A percentile compares a stretch with the other conserved stretches of the same genome.
Evolutionary conservation across 1,284 basidiomycete species (phyloP).

Genomic region (Marasmius oreades): DNA sequence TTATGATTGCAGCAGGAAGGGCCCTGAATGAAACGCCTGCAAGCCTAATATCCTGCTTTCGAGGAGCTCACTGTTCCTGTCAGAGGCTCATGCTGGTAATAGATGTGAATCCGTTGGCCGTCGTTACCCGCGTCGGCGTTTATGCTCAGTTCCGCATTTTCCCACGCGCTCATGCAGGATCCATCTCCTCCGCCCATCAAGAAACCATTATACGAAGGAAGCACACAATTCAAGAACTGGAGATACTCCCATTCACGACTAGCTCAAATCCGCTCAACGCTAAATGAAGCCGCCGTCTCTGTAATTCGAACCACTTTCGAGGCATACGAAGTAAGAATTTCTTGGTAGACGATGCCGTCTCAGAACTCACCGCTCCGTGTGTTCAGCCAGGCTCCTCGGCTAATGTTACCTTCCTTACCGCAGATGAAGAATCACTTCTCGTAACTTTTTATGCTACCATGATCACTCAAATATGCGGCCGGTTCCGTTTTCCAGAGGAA

Average conservation of each 20-base stretch:
- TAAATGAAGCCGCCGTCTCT: conserved; percentile 75
- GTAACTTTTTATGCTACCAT: conserved; percentile 89
- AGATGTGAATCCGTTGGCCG: background rate
- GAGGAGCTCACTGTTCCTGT: background rate
- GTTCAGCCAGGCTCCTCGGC: conserved; percentile 64
- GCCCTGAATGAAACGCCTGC: background rate
- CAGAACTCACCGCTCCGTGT: conserved; percentile 17
- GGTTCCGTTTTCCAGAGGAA: conserved; percentile 86
- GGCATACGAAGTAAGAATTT: conserved; percentile 62
- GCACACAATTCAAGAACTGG: conserved; percentile 88
- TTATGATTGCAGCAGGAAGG: background rate
- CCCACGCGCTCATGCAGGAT: background rate
- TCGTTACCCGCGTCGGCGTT: no score
- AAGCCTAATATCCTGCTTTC: background rate
- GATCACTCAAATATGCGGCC: conserved; percentile 80
- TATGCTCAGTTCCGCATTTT: background rate
- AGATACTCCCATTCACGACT: conserved; percentile 74
- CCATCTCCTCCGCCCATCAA: conserved; percentile 16
- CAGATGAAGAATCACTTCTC: conserved; percentile 84
- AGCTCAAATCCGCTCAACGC: conserved; percentile 48
- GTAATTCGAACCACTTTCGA: conserved; percentile 77
- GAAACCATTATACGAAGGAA: conserved; percentile 67
- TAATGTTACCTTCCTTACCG: conserved; percentile 68
- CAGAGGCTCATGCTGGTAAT: background rate
- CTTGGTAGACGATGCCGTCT: conserved; percentile 4